A percentile compares a stretch with the other conserved stretches of the same genome.
These are phyloP conservation scores for Entomortierella chlamydospora DNA, from an alignment of 192 early-diverging fungal genomes.

Conservation along the genomic window DNA sequence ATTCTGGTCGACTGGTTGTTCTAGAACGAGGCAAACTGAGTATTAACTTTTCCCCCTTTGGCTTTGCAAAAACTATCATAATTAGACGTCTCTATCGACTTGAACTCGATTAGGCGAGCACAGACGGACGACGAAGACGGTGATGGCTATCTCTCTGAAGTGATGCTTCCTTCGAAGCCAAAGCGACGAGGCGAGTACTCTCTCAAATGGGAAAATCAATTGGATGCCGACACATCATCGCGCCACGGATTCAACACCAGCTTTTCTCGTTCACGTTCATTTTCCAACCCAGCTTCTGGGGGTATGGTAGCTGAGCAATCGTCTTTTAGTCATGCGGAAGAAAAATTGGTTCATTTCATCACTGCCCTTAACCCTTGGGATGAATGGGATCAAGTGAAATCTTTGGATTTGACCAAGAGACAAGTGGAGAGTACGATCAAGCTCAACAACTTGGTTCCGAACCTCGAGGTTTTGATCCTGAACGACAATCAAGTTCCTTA, in stretches of 20 bases:
- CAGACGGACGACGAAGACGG: constrained; percentile 23
- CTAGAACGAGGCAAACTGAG: too few relatives aligned
- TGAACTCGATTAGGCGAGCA: background rate
- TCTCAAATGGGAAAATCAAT: constrained; percentile 49
- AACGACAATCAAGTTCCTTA: constrained; percentile 45
- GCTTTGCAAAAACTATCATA: too few relatives aligned
- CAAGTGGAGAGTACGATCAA: constrained; percentile 36
- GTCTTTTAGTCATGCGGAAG: constrained; percentile 42
- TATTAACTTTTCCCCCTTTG: too few relatives aligned
- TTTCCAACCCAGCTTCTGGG: constrained; percentile 8
- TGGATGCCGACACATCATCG: constrained; percentile 26
- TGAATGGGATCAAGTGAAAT: constrained; percentile 49
- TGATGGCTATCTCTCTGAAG: constrained; percentile 13
- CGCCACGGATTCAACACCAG: constrained; percentile 1
- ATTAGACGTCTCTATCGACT: constrained; percentile 36
- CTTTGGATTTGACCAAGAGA: constrained; percentile 35
- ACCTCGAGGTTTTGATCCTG: constrained; percentile 36
- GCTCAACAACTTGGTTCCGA: constrained; percentile 22
- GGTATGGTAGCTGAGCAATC: constrained; percentile 32
- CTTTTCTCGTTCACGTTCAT: constrained; percentile 14
- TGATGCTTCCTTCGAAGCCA: constrained; percentile 30
- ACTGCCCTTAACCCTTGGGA: constrained; percentile 39
- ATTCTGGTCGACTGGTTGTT: too few relatives aligned
- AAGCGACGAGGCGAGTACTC: constrained; percentile 35
- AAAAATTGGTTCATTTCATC: constrained; percentile 21